Percentiles rank a stretch among this genome's conserved stretches.
Evolutionary conservation across 371 early-diverging fungal species (phyloP).

Genomic region (Fennellomyces sp.): DNA sequence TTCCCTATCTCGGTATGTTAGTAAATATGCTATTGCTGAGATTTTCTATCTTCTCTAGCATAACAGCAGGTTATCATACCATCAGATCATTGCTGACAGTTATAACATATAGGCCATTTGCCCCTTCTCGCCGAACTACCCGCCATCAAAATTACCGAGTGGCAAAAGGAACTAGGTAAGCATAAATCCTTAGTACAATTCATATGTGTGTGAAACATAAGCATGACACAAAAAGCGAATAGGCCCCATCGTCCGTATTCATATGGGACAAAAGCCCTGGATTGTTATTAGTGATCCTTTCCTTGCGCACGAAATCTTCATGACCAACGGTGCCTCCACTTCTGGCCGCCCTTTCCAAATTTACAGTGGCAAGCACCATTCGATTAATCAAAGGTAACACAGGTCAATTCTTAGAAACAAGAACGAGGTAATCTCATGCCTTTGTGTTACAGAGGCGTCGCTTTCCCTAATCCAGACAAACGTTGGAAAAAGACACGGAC

Average conservation of each 20-base stretch:
- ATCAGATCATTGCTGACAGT: too few relatives aligned
- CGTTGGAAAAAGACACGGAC: slow-evolving; percentile 20
- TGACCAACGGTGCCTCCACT: slow-evolving; percentile 16
- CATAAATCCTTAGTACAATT: not conserved
- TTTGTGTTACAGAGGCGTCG: slow-evolving; percentile 17
- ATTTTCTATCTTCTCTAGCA: not conserved
- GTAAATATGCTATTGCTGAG: not conserved
- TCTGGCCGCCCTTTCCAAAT: slow-evolving; percentile 18
- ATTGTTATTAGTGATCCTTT: slow-evolving; percentile 22
- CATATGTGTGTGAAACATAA: not conserved
- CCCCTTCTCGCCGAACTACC: slow-evolving; percentile 14
- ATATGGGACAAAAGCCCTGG: slow-evolving; percentile 26
- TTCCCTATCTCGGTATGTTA: slow-evolving; percentile 3
- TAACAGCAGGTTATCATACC: not conserved
- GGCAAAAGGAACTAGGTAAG: slow-evolving; percentile 8
- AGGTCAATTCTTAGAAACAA: not conserved
- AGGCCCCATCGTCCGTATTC: slow-evolving; percentile 16
- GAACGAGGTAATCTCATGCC: not conserved
- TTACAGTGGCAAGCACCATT: slow-evolving; percentile 10
- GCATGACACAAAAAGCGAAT: not conserved
- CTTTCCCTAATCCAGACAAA: slow-evolving; percentile 13
- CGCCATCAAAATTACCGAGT: slow-evolving; percentile 9
- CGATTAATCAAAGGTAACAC: slow-evolving; percentile 16
- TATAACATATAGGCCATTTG: slow-evolving; percentile 18
- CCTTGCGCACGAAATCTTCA: slow-evolving; percentile 28